Evolutionary conservation across 1,139 yeast genomes (phyloP), one percentile per base, ranked within the genome.

Genomic region (Pichia terricola): DNA sequence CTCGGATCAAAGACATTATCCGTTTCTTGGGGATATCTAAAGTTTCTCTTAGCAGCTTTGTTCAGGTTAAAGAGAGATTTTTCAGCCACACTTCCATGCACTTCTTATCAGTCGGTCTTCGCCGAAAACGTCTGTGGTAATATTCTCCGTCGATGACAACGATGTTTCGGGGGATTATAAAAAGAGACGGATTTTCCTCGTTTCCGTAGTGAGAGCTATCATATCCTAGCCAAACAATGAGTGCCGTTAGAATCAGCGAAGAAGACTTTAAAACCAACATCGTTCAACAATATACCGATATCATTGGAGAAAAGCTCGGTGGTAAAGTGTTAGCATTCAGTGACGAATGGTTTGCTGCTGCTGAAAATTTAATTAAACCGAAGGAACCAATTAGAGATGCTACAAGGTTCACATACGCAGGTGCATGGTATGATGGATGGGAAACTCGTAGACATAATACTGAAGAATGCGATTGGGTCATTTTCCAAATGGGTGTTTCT

Each of bases 371-470:
- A 58, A 80, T 87, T 62, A 80, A 84, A 59, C 89, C 96, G 34
- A 72, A 72, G 44, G 72, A 79, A 6, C 94, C 96, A 4, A 74
- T 86, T 46, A 72, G 94, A 58, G 94, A 86, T 57, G 82, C 85
- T 26, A 81, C 88, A 25, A 70, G 74, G 56, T 89, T 86, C 64
- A 77, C 83, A 4, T 82, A 77, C 51, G 77, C 89, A 4, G 97
- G 97, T 44, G 95, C 95, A 5, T 88, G 96, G 96, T 89, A 85
- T 60, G 97, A 89, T 56, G 97, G 97, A 16, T 89, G 97, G 97
- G 97, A 89, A 64, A 88, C 97, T 26, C 74, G 96, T 62, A 75
- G 97, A 65, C 97, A 89, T 69, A 89, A 89, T 63, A 66, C 77
- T 2, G 82, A 71, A 49, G 87, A 79, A 45, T 84, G 86, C 37